A percentile compares a stretch with the other conserved stretches of the same genome.
Evolutionary conservation across 2,329 filamentous ascomycete species (phyloP).

Genomic region (Corniculantispora saksenae): DNA sequence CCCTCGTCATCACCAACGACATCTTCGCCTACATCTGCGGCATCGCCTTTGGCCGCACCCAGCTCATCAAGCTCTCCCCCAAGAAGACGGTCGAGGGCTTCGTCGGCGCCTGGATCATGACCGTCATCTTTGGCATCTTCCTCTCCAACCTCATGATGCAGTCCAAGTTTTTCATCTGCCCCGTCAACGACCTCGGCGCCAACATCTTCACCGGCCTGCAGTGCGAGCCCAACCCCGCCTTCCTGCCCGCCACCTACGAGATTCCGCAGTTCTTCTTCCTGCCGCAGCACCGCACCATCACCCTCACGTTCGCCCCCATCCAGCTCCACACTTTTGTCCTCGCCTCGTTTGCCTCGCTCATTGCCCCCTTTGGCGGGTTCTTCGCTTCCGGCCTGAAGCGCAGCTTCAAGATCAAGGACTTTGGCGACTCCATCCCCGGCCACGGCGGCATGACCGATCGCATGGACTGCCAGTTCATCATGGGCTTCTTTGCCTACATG

Average conservation of each 20-base stretch:
- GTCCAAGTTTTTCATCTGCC: slow-evolving; percentile 97
- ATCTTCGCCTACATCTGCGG: slow-evolving; percentile 98
- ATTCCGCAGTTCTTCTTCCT: slow-evolving; percentile 72
- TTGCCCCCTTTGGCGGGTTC: slow-evolving; percentile 97
- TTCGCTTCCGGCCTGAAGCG: slow-evolving; percentile 97
- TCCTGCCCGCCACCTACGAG: slow-evolving; percentile 74
- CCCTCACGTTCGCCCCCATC: slow-evolving; percentile 79
- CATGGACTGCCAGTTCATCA: slow-evolving; percentile 99
- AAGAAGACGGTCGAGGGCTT: slow-evolving; percentile 99
- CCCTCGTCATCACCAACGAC: slow-evolving; percentile 96
- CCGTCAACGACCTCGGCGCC: slow-evolving; percentile 91
- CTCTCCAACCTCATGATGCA: slow-evolving; percentile 83
- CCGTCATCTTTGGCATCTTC: slow-evolving; percentile 78
- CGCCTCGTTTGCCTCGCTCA: slow-evolving; percentile 91
- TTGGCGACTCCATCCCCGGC: slow-evolving; percentile 95
- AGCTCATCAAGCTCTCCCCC: slow-evolving; percentile 95
- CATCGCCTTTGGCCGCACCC: slow-evolving; percentile 93
- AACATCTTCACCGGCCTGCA: slow-evolving; percentile 89
- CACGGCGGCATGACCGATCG: slow-evolving; percentile 98
- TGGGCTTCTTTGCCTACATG: slow-evolving; percentile 98
- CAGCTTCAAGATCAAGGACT: slow-evolving; percentile 99
- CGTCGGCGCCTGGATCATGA: slow-evolving; percentile 94
- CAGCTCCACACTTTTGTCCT: slow-evolving; percentile 91
- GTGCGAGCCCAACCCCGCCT: slow-evolving; percentile 89
- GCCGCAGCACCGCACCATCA: slow-evolving; percentile 59